Percentiles rank a stretch among this genome's conserved stretches.
phyloP scores from a whole-genome alignment of 164 flowering plant genomes.

The Cinnamomum micranthum region DNA sequence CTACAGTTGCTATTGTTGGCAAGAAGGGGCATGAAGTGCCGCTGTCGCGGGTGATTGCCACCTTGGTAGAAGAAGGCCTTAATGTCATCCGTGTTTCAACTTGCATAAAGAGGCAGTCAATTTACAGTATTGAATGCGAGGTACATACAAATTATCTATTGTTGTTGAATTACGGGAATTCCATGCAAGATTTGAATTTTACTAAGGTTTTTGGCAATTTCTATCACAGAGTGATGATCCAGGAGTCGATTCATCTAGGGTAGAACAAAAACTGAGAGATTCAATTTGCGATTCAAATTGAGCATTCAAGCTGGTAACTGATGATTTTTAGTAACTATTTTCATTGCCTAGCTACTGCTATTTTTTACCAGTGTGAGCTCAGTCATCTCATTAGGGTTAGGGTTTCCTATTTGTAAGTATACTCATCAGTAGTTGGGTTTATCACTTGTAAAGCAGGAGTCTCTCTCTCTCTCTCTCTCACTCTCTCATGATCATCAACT shows the following conservation, averaged over 20 bases:
- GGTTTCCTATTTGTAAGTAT: neutral
- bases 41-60: conserved; percentile 27
- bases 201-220: neutral
- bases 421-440: neutral
- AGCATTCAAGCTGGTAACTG: neutral
- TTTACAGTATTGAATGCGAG: conserved; percentile 38
- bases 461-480: neutral
- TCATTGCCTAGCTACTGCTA: neutral
- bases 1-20: conserved; percentile 24
- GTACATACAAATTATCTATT: conserved; percentile 13
- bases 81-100: conserved; percentile 31
- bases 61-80: conserved; percentile 33
- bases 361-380: neutral
- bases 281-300: neutral
- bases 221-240: conserved; percentile 1
- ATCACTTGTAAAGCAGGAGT: neutral
- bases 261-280: conserved; percentile 11
- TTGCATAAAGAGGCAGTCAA: conserved; percentile 18
- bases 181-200: neutral
- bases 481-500: neutral
- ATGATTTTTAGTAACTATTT: too few relatives aligned
- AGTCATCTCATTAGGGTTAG: neutral
- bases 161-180: neutral
- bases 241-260: neutral
- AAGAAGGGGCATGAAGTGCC: conserved; percentile 11